A percentile compares a stretch with the other conserved stretches of the same genome.
phyloP scores from a whole-genome alignment of 2,329 filamentous ascomycete species.

The Phialophora verrucosa region DNA sequence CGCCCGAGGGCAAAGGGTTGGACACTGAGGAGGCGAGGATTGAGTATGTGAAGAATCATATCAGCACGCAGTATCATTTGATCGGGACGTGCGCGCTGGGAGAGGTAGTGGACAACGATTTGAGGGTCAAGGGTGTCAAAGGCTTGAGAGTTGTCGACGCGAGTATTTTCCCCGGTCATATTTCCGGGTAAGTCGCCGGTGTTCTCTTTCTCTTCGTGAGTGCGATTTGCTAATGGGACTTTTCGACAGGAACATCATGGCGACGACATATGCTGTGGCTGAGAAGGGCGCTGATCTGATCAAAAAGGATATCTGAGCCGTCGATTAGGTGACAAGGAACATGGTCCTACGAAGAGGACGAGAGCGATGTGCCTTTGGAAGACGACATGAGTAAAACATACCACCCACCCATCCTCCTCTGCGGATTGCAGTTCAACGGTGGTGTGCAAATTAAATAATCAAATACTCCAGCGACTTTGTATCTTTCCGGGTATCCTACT shows the following conservation, averaged over 20 bases:
- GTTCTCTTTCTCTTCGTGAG: neutral
- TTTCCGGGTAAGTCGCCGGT: slow-evolving; percentile 40
- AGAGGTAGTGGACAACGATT: slow-evolving; percentile 47
- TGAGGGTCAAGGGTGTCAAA: slow-evolving; percentile 47
- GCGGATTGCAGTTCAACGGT: neutral
- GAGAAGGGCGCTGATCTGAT: slow-evolving; percentile 47
- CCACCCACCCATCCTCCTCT: neutral
- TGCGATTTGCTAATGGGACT: neutral
- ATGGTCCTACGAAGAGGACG: neutral
- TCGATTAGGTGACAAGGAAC: neutral
- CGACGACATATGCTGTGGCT: slow-evolving; percentile 45
- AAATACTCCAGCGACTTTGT: no score
- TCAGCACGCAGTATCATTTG: slow-evolving; percentile 50
- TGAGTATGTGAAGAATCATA: slow-evolving; percentile 48
- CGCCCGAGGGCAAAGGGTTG: slow-evolving; percentile 27
- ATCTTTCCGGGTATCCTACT: no score
- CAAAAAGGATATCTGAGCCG: slow-evolving; percentile 39
- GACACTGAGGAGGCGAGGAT: slow-evolving; percentile 40
- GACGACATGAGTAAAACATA: no score
- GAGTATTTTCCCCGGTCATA: slow-evolving; percentile 44
- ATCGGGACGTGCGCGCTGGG: slow-evolving; percentile 54
- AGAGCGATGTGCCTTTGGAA: neutral
- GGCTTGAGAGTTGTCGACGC: slow-evolving; percentile 48
- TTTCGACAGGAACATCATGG: slow-evolving; percentile 34
- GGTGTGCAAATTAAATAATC: no score